Base-by-base conservation (phyloP, 2,329 filamentous ascomycete genomes). In the Fusarium illudens region DNA sequence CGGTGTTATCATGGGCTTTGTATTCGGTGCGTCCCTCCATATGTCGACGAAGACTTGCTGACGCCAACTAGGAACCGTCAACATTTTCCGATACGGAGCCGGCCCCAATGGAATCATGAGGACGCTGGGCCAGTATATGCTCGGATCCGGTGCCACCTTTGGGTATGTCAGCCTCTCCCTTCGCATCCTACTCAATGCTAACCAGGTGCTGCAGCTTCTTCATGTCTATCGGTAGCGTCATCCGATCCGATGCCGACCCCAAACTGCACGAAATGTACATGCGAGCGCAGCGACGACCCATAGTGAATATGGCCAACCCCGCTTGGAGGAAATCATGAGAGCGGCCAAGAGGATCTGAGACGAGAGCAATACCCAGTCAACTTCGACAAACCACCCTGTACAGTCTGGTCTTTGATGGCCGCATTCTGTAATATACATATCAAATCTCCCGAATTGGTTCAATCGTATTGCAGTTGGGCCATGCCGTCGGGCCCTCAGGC, bases 141-240 rank as follows among this genome's bases (percentile, higher is more conserved):
- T 93, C 32, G 94, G 93, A 44, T 98, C 95, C 25, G 94, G 94
- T 37, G 93, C 94, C 48, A 98, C 95, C 10, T 99, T 99, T 79
- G 96, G 95, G 95, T 97, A 87, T 55, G 72, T 53, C 25, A 51
- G 20, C 25, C 32, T 39, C 25, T 17, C 54, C 17, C 37, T 15
- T 36, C 22, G 51, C 25, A 37, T 19, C 51, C 50, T 48, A 34
- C 19, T 25, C 9, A 12, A 48, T 32, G 60, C 68, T 78, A 42
- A 79, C 60, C 34, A 33, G 12, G 36, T 27, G 3, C 11, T 57
- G 19, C 68, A 90, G 88, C 22, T 97, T 98, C 83, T 99, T 99
- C 86, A 99, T 99, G 96, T 95, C 93, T 60, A 97, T 99, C 73
- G 96, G 96, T 72, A 97, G 93, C 73, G 94, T 97, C 44, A 97